Conservation (phyloP, 75 land plant species). For the Cupressus sempervirens region DNA sequence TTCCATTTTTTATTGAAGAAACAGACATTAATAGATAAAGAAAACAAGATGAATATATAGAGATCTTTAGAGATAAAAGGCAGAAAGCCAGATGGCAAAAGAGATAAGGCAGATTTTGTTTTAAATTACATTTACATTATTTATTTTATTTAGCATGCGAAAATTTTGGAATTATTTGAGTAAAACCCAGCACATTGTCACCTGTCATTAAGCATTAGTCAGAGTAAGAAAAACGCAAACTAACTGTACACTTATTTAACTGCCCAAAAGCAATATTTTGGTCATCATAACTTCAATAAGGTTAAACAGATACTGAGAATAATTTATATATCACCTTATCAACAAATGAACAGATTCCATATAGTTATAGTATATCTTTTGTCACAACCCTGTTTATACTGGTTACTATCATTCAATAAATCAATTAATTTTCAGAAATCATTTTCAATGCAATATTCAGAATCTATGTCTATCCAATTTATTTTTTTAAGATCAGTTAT, state of each 20-base stretch:
- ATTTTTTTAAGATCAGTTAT: no score
- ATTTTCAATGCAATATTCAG: no score
- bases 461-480: no score
- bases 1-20: not conserved
- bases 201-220: not conserved
- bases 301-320: not conserved
- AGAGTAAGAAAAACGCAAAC: not conserved
- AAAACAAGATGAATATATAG: not conserved
- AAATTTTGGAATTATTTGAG: not conserved
- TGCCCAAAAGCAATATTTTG: constrained; percentile 42
- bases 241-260: constrained; percentile 18
- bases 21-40: not conserved
- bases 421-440: no score
- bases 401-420: no score
- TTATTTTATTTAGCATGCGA: not conserved
- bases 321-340: not conserved
- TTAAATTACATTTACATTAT: not conserved
- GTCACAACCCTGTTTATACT: no score
- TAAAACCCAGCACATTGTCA: not conserved
- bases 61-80: not conserved
- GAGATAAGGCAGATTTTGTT: not conserved
- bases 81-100: not conserved
- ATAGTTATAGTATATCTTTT: no score
- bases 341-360: not conserved
- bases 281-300: constrained; percentile 37